These are phyloP conservation scores for Nemania sp. DNA, from an alignment of 2,329 filamentous ascomycete species.

Conservation along the genomic window DNA sequence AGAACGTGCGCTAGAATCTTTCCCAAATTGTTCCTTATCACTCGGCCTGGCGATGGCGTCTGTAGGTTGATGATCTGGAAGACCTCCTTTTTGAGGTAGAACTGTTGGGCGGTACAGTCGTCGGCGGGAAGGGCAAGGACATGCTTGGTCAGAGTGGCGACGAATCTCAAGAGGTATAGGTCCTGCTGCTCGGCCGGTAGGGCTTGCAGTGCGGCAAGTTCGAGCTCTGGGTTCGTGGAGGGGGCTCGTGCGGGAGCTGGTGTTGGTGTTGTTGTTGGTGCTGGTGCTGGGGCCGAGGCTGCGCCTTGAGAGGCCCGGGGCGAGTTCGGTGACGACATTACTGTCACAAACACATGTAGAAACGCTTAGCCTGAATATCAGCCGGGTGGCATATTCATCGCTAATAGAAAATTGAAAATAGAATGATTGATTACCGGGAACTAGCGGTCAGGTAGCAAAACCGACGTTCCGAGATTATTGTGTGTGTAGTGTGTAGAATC, in stretches of 20 bases:
- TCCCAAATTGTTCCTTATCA: constrained; percentile 90
- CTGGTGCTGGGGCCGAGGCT: constrained; percentile 46
- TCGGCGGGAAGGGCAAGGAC: constrained; percentile 79
- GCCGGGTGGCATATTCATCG: constrained; percentile 21
- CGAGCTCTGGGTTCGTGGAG: constrained; percentile 78
- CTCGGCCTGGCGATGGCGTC: constrained; percentile 84
- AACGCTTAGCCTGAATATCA: constrained; percentile 23
- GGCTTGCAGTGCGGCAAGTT: constrained; percentile 87
- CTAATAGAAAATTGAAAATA: background rate
- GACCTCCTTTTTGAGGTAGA: constrained; percentile 92
- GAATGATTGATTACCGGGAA: background rate
- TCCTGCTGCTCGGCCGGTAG: constrained; percentile 96
- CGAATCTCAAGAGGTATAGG: constrained; percentile 90
- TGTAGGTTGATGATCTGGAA: constrained; percentile 90
- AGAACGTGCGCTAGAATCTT: constrained; percentile 87
- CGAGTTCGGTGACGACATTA: constrained; percentile 50
- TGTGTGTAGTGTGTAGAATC: constrained; percentile 23
- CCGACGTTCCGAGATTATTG: background rate
- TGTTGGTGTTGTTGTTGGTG: constrained; percentile 47
- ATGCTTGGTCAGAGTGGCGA: constrained; percentile 84
- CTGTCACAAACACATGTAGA: constrained; percentile 28
- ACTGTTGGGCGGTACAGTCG: constrained; percentile 87
- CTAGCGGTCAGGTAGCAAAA: background rate
- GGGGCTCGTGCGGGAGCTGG: constrained; percentile 45
- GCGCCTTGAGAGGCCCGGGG: constrained; percentile 52